These are phyloP conservation scores for Cymbomonas tetramitiformis DNA, from an alignment of 139 green algal genomes.

Conservation along the genomic window DNA sequence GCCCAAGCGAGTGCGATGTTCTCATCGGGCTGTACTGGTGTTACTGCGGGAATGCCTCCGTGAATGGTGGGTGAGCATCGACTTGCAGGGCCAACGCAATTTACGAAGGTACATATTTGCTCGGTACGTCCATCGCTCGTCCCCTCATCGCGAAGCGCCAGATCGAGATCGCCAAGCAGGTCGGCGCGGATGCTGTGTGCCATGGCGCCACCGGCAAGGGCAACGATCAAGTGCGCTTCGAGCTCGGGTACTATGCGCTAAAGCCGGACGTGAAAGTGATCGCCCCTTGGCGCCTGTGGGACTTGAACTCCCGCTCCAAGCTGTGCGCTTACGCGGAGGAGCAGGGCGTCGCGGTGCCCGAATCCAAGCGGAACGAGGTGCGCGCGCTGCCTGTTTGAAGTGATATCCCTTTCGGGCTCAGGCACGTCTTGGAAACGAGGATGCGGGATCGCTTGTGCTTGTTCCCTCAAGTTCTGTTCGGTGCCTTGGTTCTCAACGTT, in stretches of 20 bases:
- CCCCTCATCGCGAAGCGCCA: conserved; percentile 96
- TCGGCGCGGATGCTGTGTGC: conserved; percentile 84
- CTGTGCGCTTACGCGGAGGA: conserved; percentile 74
- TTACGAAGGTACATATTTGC: conserved; percentile 95
- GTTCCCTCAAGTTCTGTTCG: no score
- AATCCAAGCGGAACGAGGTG: conserved; percentile 74
- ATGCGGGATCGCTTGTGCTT: no score
- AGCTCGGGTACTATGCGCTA: conserved; percentile 79
- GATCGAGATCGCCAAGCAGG: conserved; percentile 85
- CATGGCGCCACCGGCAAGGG: conserved; percentile 99
- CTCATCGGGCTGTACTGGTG: no score
- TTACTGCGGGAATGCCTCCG: no score
- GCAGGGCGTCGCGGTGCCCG: conserved; percentile 48
- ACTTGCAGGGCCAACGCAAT: conserved; percentile 83
- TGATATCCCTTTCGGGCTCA: no score
- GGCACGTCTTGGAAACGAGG: no score
- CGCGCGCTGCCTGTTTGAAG: no score
- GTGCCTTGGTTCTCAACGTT: no score
- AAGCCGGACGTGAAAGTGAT: conserved; percentile 99
- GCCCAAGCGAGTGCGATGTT: no score
- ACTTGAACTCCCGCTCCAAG: conserved; percentile 73
- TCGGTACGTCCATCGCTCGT: conserved; percentile 94
- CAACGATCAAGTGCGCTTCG: conserved; percentile 67
- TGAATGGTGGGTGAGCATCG: no score
- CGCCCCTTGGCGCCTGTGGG: conserved; percentile 95